Base-by-base conservation (phyloP, 495 filamentous ascomycete genomes). In the Aspergillus kassunensis region DNA sequence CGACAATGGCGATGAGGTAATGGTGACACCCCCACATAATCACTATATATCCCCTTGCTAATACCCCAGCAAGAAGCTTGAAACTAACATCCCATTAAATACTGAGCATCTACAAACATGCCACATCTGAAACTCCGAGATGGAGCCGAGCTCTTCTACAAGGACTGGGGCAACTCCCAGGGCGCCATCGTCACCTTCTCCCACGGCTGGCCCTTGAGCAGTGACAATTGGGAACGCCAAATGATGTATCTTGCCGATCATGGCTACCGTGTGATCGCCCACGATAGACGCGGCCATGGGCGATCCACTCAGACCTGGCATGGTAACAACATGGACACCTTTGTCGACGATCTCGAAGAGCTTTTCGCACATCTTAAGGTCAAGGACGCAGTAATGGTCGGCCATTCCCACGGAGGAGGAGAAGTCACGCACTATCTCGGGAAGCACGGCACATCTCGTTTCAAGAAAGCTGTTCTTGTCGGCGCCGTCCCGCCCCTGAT, bases 261-360 rank as follows among this genome's bases (percentile, higher is more conserved):
- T 1, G 69, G 71, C 16, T 73, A 66, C 49, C 71, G 68, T 34
- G 64, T 66, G 27, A 67, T 73, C 30, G 70, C 71, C 5, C 71
- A 73, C 53, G 70, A 75, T 43, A 64, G 67, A 24, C 69, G 69
- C n/a, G 70, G 70, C 25, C 71, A 75, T 41, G 70, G 71, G 3
- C 68, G 68, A 19, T 71, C 68, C 5, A 55, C 53, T 8, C 69
- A 75, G 47, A 67, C 67, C n/a, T 75, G 71, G 69, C 34, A 60
- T 0, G 67, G 68, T 25, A 66, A 68, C 50, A 64, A 72, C 47
- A 69, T 71, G 60, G 64, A 72, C 34, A 63, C 51, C 16, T 72
- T 60, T 41, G 63, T 66, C 41, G 65, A 71, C 33, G 69, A 74
- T 43, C 65, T 74, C 8, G 23, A 61, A 12, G 63, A 66, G 53